Evolutionary conservation across 1,284 basidiomycete species (phyloP).

Genomic region (Ustilago loliicola): DNA sequence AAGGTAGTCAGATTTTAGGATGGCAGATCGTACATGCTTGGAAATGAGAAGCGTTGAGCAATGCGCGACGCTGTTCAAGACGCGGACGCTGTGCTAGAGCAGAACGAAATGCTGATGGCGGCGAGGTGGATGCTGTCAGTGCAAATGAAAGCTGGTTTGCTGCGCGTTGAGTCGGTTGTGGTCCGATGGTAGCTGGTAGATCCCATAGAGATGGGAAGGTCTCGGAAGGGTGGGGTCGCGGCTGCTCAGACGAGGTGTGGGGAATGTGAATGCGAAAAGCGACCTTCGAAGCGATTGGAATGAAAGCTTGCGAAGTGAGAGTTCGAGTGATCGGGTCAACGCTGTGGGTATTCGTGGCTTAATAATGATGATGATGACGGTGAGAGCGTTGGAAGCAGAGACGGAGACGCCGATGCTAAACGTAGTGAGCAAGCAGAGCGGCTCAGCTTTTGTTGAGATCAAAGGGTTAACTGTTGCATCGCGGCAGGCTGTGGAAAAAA

Average conservation of each 20-base stretch:
- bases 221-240: not conserved
- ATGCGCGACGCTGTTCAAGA: too few species aligned
- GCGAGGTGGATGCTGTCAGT: too few species aligned
- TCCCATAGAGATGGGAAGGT: too few species aligned
- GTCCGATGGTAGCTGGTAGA: not conserved
- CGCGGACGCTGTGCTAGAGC: too few species aligned
- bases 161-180: not conserved
- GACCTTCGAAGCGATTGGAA: not conserved
- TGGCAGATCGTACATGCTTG: conserved; percentile 18
- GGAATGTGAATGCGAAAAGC: not conserved
- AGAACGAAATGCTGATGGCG: too few species aligned
- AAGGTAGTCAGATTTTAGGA: conserved; percentile 9
- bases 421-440: not conserved
- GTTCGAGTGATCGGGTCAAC: not conserved
- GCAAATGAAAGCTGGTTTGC: too few species aligned
- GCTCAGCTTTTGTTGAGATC: conserved; percentile 5
- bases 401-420: not conserved
- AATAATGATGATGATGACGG: not conserved
- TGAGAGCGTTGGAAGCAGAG: not conserved
- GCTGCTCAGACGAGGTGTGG: not conserved
- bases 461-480: not conserved
- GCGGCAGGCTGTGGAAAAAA: conserved; percentile 1
- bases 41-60: not conserved
- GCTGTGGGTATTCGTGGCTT: not conserved
- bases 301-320: not conserved